Evolutionary conservation across 2,329 filamentous ascomycete genomes (phyloP).

Genomic region (Cordyceps javanica): DNA sequence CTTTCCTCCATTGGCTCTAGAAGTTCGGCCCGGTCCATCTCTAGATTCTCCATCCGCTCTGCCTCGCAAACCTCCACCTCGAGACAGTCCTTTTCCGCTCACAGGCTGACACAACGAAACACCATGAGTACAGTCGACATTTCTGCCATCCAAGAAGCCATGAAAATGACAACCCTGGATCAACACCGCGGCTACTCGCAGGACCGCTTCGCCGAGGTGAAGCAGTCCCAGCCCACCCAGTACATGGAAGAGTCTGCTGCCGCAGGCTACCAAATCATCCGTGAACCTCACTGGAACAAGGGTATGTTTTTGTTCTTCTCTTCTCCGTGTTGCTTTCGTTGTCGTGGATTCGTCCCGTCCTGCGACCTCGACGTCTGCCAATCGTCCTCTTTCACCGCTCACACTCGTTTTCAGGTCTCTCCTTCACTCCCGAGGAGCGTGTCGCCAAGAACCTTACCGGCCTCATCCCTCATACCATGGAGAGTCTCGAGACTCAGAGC

Average conservation of each 20-base stretch:
- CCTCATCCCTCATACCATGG: constrained; percentile 58
- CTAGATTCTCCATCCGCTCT: constrained; percentile 40
- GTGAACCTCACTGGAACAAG: constrained; percentile 61
- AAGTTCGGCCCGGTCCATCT: constrained; percentile 38
- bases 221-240: constrained; percentile 47
- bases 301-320: constrained; percentile 37
- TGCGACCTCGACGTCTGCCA: background rate
- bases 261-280: constrained; percentile 54
- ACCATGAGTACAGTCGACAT: constrained; percentile 53
- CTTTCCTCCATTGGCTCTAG: constrained; percentile 41
- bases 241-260: constrained; percentile 47
- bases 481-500: constrained; percentile 54
- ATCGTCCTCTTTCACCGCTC: constrained; percentile 11
- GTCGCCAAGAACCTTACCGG: constrained; percentile 59
- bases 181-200: constrained; percentile 55
- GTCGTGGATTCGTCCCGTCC: background rate
- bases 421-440: constrained; percentile 59
- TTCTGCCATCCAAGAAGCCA: constrained; percentile 49
- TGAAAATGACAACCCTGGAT: constrained; percentile 56
- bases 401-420: constrained; percentile 42
- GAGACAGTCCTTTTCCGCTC: constrained; percentile 40
- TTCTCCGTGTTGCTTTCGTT: background rate
- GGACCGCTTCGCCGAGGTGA: constrained; percentile 49
- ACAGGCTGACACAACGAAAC: constrained; percentile 46
- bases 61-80: constrained; percentile 46